Conservation (phyloP, 805 yeast genomes). For the Tetrapisispora arboricola region DNA sequence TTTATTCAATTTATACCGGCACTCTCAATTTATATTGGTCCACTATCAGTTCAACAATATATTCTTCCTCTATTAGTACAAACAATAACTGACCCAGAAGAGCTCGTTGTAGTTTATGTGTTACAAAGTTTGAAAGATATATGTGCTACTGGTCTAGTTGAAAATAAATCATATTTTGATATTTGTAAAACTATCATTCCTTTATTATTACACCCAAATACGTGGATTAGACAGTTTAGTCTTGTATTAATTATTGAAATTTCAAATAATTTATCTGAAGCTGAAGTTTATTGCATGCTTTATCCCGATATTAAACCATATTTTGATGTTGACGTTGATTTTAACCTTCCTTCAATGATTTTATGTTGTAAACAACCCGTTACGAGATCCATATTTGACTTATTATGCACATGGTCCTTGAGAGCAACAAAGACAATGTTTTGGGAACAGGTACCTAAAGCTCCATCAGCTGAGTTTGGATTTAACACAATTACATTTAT, state of each 20-base stretch:
- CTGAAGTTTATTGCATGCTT: slow-evolving; percentile 75
- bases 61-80: slow-evolving; percentile 77
- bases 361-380: slow-evolving; percentile 62
- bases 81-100: slow-evolving; percentile 76
- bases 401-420: slow-evolving; percentile 62
- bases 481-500: slow-evolving; percentile 25
- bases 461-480: slow-evolving; percentile 35
- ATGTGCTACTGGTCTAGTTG: slow-evolving; percentile 45
- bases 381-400: slow-evolving; percentile 51
- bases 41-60: slow-evolving; percentile 74
- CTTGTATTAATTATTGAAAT: slow-evolving; percentile 52
- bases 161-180: slow-evolving; percentile 44
- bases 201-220: slow-evolving; percentile 75
- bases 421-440: slow-evolving; percentile 60
- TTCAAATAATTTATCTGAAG: slow-evolving; percentile 51
- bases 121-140: slow-evolving; percentile 48
- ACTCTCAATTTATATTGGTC: slow-evolving; percentile 73
- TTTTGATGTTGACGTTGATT: slow-evolving; percentile 66
- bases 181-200: slow-evolving; percentile 41
- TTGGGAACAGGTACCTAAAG: slow-evolving; percentile 50
- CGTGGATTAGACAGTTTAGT: slow-evolving; percentile 67
- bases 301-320: slow-evolving; percentile 73
- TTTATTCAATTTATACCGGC: slow-evolving; percentile 65
- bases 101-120: slow-evolving; percentile 63
- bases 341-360: slow-evolving; percentile 54